A percentile compares a stretch with the other conserved stretches of the same genome.
Conservation (phyloP, 805 yeast species). For the Cyberlindnera nakhonratchasimensis region DNA sequence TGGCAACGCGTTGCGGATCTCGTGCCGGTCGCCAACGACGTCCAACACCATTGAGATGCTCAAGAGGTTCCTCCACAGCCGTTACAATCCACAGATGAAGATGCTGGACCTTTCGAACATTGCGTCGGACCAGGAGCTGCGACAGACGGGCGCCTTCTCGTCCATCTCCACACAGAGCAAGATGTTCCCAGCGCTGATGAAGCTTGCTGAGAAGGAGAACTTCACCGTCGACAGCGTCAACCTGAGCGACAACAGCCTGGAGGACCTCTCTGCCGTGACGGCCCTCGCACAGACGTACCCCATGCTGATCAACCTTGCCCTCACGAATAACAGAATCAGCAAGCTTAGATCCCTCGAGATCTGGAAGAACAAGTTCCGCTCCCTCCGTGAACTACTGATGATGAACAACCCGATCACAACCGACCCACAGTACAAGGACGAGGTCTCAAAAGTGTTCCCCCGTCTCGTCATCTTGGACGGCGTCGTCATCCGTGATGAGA, state of each 20-base stretch:
- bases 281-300: conserved; percentile 77
- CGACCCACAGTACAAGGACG: conserved; percentile 49
- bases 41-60: conserved; percentile 58
- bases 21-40: conserved; percentile 27
- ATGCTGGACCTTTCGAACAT: conserved; percentile 69
- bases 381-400: conserved; percentile 73
- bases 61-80: conserved; percentile 52
- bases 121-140: conserved; percentile 58
- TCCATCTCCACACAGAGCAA: conserved; percentile 63
- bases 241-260: conserved; percentile 60
- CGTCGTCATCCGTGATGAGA: conserved; percentile 69
- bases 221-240: conserved; percentile 63
- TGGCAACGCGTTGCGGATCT: conserved; percentile 58
- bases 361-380: conserved; percentile 73
- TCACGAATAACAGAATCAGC: conserved; percentile 69
- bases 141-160: conserved; percentile 60
- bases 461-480: conserved; percentile 76
- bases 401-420: conserved; percentile 68
- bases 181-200: conserved; percentile 87
- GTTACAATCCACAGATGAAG: conserved; percentile 64
- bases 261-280: conserved; percentile 56
- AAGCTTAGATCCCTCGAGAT: conserved; percentile 59
- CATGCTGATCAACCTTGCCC: conserved; percentile 67
- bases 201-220: conserved; percentile 59
- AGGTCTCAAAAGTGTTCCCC: conserved; percentile 75